Percentiles rank a stretch among this genome's conserved stretches.
Evolutionary conservation across 495 filamentous ascomycete genomes (phyloP).

Genomic region (Hypoxylon subgilvum): DNA sequence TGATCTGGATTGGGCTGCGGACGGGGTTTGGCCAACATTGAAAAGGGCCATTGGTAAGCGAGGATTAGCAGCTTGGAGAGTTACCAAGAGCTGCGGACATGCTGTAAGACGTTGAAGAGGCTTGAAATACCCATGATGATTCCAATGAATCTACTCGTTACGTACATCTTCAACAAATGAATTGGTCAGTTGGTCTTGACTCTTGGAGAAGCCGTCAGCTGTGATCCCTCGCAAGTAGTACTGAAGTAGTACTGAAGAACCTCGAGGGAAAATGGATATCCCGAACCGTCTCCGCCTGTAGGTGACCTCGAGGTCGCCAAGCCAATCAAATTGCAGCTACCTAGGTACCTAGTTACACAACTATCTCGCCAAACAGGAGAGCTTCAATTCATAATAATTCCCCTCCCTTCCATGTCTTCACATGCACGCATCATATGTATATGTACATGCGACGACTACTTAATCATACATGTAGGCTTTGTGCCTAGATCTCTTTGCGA

Average conservation of each 20-base stretch:
- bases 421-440: too few relatives aligned
- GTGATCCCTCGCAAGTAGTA: too few relatives aligned
- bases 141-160: too few relatives aligned
- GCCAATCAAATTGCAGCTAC: conserved; percentile 1
- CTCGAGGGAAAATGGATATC: too few relatives aligned
- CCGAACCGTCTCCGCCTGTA: too few relatives aligned
- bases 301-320: not conserved
- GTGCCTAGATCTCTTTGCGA: not conserved
- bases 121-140: conserved; percentile 2
- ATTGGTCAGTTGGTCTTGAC: not conserved
- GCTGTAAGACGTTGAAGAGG: conserved; percentile 8
- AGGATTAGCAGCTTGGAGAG: conserved; percentile 80
- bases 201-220: too few relatives aligned
- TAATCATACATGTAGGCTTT: conserved; percentile 2
- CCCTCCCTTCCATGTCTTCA: too few relatives aligned
- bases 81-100: conserved; percentile 61
- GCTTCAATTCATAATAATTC: too few relatives aligned
- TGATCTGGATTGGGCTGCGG: conserved; percentile 86
- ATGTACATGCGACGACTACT: not conserved
- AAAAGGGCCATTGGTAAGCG: conserved; percentile 76
- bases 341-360: too few relatives aligned
- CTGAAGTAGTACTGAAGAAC: too few relatives aligned
- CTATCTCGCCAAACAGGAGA: too few relatives aligned
- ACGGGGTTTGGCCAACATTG: conserved; percentile 79
- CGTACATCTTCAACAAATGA: too few relatives aligned